These are phyloP conservation scores for Cryptococcus floricola DNA, from an alignment of 1,284 basidiomycete species.

Conservation along the genomic window DNA sequence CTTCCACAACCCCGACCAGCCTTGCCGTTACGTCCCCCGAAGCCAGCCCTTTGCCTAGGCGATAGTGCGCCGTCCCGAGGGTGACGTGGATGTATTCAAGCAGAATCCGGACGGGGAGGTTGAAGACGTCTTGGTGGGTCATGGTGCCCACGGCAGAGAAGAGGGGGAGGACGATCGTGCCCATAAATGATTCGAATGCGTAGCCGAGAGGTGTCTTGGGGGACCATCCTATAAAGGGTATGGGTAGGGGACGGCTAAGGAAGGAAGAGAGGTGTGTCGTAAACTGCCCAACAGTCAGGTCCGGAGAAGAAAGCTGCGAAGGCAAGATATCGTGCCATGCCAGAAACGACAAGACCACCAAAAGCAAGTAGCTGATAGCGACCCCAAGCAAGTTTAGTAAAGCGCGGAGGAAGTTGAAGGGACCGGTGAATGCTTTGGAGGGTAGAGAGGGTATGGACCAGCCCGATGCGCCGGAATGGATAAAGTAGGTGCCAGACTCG, in stretches of 20 bases:
- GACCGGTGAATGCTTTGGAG: slow-evolving; percentile 17
- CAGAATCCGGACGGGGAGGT: slow-evolving; percentile 24
- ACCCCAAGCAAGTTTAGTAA: slow-evolving; percentile 51
- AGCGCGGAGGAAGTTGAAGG: slow-evolving; percentile 38
- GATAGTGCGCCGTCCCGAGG: slow-evolving; percentile 40
- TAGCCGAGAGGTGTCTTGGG: slow-evolving; percentile 24
- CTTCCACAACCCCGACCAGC: slow-evolving; percentile 18
- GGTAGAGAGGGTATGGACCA: slow-evolving; percentile 51
- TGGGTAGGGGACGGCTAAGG: slow-evolving; percentile 17
- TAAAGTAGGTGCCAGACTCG: slow-evolving; percentile 53
- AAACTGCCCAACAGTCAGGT: slow-evolving; percentile 33
- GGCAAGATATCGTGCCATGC: slow-evolving; percentile 47
- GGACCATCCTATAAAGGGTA: slow-evolving; percentile 5
- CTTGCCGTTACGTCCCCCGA: slow-evolving; percentile 30
- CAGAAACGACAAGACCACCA: slow-evolving; percentile 56
- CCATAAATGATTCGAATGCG: slow-evolving; percentile 57
- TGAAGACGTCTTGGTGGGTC: slow-evolving; percentile 33
- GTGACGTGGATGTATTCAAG: slow-evolving; percentile 43
- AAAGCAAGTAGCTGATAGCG: slow-evolving; percentile 56
- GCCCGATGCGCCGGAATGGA: slow-evolving; percentile 65
- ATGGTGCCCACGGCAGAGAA: slow-evolving; percentile 69
- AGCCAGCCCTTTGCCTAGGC: slow-evolving; percentile 17
- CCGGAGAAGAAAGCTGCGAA: slow-evolving; percentile 1
- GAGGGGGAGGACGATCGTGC: slow-evolving; percentile 58
- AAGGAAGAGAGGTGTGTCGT: slow-evolving; percentile 14